Evolutionary conservation across 2,329 filamentous ascomycete genomes (phyloP), one percentile per base, ranked within the genome.

Genomic region (Beauveria medogensis): DNA sequence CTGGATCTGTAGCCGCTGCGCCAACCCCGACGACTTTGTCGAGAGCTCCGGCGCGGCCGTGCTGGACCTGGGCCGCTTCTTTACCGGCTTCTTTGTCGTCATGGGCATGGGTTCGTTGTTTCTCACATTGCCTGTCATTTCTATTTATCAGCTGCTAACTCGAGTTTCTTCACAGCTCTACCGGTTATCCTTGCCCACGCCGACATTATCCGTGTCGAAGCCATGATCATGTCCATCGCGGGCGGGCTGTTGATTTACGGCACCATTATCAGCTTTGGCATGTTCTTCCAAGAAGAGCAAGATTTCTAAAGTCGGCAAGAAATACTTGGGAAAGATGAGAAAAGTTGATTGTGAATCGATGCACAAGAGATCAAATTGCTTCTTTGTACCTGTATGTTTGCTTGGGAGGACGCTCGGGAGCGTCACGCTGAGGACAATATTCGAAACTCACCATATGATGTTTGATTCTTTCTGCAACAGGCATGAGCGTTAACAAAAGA

Each of bases 231-330:
- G 94, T 95, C 90, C 57, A 89, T 99, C 68, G 77, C 93, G 57
- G 94, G 94, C 30, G 94, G 94, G 57, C 79, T 97, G 63, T 78
- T 99, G 72, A 99, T 99, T 73, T 99, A 99, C 77, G 91, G 91
- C 61, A 99, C 94, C 54, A 97, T 99, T 72, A 95, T 99, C 77
- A 94, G 90, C 78, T 99, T 99, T 75, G 88, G 90, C 66, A 90
- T 97, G 86, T 99, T 97, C 79, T 99, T 99, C 81, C 89, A 93
- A 73, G 92, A 97, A 76, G 92, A 97, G 73, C 90, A 96, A 72
- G 94, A 97, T 69, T 99, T 97, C 74, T 97, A 77, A 37, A 37
- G 5, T 37, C 34, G 34, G 2, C 34, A 6, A 37, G 14, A 37
- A 5, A 0, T 34, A 34, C 30, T 4, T 34, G 30, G 30, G 12